These are phyloP conservation scores for Paecilomyces sp. DNA, from an alignment of 2,329 filamentous ascomycete species.

Conservation along the genomic window DNA sequence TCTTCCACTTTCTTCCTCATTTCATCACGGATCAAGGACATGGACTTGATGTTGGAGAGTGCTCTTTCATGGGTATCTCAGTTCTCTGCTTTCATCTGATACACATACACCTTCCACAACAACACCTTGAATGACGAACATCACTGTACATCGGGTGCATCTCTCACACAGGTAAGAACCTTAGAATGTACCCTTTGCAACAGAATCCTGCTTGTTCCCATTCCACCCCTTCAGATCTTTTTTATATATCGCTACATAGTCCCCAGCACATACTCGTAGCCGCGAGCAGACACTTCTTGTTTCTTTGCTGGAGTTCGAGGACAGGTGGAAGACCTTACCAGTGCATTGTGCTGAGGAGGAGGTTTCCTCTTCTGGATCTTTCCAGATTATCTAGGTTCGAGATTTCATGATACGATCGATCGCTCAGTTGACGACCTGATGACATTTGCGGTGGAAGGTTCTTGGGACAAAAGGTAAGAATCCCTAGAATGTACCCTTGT, in stretches of 20 bases:
- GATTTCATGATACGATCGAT: neutral
- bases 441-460: neutral
- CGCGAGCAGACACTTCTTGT: neutral
- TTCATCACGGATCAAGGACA: neutral
- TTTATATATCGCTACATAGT: neutral
- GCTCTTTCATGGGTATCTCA: neutral
- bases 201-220: neutral
- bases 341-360: conserved; percentile 2
- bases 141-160: neutral
- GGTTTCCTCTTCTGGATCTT: neutral
- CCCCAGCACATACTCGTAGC: neutral
- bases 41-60: neutral
- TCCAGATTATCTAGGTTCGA: neutral
- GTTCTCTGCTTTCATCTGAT: neutral
- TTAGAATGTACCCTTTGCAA: neutral
- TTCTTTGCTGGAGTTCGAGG: neutral
- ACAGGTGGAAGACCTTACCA: conserved; percentile 6
- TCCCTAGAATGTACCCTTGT: neutral
- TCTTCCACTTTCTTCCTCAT: neutral
- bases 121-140: neutral
- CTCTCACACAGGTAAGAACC: neutral
- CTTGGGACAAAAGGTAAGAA: neutral
- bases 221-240: neutral
- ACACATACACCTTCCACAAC: neutral
- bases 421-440: neutral